Conservation (phyloP, 2,329 filamentous ascomycete species). For the Trichoderma citrinoviride region DNA sequence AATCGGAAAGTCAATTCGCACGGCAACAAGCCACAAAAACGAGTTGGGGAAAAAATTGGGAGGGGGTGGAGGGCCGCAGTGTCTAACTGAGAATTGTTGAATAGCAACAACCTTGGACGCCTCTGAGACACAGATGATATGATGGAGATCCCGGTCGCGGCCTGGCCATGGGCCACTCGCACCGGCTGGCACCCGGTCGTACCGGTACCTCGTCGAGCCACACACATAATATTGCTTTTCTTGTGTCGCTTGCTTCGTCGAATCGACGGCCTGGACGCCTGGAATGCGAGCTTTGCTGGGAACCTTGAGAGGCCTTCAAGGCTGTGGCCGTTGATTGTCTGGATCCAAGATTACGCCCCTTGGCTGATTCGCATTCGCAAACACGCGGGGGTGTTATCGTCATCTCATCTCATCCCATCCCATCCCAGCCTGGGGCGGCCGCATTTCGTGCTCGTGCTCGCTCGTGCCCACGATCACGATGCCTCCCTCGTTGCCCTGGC, state of each 20-base stretch:
- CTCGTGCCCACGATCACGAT: no score
- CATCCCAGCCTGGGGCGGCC: no score
- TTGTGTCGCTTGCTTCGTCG: constrained; percentile 1
- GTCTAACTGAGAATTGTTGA: constrained; percentile 24
- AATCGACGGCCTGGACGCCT: background rate
- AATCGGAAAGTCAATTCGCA: background rate
- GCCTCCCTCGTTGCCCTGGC: no score
- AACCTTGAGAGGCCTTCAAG: background rate
- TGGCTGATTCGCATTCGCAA: constrained; percentile 4
- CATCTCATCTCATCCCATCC: background rate
- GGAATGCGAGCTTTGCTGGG: background rate
- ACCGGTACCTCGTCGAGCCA: constrained; percentile 21
- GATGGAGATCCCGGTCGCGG: constrained; percentile 19
- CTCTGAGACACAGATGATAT: constrained; percentile 9
- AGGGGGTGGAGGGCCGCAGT: constrained; percentile 15
- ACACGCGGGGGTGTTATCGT: no score
- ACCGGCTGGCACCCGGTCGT: constrained; percentile 12
- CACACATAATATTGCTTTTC: background rate
- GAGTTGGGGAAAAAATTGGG: constrained; percentile 25
- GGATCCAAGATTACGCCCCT: background rate
- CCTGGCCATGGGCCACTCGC: constrained; percentile 3
- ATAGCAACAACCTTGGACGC: constrained; percentile 6
- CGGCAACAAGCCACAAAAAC: constrained; percentile 20
- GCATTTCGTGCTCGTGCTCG: no score
- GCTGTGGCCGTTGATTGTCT: background rate